Evolutionary conservation across 352 stramenopile species (phyloP).

Genomic region (Phytophthora pseudosyringae): DNA sequence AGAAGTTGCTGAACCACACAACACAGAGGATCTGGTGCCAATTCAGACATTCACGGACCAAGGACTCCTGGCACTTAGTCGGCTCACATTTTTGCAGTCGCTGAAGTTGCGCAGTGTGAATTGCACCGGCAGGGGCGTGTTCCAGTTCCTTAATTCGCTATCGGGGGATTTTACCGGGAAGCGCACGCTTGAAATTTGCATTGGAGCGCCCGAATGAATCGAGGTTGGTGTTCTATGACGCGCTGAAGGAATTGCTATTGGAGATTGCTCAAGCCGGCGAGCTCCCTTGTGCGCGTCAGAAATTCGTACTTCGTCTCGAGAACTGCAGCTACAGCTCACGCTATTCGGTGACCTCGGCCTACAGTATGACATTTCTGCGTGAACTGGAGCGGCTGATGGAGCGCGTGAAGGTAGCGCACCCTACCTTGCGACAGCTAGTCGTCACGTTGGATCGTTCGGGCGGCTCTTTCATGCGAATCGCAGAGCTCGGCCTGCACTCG

Average conservation of each 20-base stretch:
- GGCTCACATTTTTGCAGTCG: constrained; percentile 32
- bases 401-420: constrained; percentile 7
- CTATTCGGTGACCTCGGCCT: neutral
- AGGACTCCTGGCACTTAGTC: constrained; percentile 32
- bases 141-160: constrained; percentile 35
- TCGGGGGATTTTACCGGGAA: constrained; percentile 30
- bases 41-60: constrained; percentile 40
- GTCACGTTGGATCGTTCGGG: neutral
- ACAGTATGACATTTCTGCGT: constrained; percentile 1
- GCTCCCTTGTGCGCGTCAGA: neutral
- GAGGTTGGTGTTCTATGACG: neutral
- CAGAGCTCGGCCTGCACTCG: constrained; percentile 19
- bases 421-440: constrained; percentile 10
- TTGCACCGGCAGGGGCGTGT: constrained; percentile 34
- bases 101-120: constrained; percentile 39
- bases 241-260: constrained; percentile 9
- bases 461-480: constrained; percentile 9
- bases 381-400: constrained; percentile 9
- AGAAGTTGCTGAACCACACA: constrained; percentile 33
- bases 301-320: constrained; percentile 13
- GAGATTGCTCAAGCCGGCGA: neutral
- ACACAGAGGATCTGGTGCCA: constrained; percentile 19
- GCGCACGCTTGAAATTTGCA: constrained; percentile 30
- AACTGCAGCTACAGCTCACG: constrained; percentile 15
- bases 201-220: constrained; percentile 21